phyloP scores from a whole-genome alignment of 2,329 filamentous ascomycete species.

The Verticillium tricorpus region DNA sequence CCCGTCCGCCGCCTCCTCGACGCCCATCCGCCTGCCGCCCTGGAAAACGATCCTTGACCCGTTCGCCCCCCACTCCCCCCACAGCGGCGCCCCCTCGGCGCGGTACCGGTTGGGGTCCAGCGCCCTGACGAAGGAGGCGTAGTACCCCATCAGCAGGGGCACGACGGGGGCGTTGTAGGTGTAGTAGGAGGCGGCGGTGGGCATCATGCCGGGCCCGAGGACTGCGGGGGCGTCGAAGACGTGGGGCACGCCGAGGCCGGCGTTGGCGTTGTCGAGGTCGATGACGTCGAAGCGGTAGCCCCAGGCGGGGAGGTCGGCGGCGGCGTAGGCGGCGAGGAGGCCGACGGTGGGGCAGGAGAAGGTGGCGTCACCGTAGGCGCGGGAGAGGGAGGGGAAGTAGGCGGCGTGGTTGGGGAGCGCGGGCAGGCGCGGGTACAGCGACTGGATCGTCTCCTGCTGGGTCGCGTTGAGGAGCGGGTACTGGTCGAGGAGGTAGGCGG shows the following conservation, averaged over 20 bases:
- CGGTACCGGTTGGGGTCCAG: slow-evolving; percentile 38
- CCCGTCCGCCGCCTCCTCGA: slow-evolving; percentile 28
- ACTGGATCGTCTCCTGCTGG: slow-evolving; percentile 22
- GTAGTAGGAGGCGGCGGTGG: slow-evolving; percentile 31
- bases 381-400: slow-evolving; percentile 39
- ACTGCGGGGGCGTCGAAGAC: slow-evolving; percentile 42
- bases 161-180: slow-evolving; percentile 40
- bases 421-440: slow-evolving; percentile 34
- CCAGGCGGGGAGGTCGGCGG: slow-evolving; percentile 25
- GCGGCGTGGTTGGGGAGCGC: slow-evolving; percentile 30
- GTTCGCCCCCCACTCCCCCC: slow-evolving; percentile 32
- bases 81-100: slow-evolving; percentile 28
- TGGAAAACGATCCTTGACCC: slow-evolving; percentile 34
- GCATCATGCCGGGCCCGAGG: slow-evolving; percentile 37
- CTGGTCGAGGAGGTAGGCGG: slow-evolving; percentile 39
- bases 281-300: slow-evolving; percentile 46
- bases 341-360: slow-evolving; percentile 39
- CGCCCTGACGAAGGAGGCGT: slow-evolving; percentile 40
- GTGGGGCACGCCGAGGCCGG: slow-evolving; percentile 43
- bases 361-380: slow-evolving; percentile 40
- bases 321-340: slow-evolving; percentile 29
- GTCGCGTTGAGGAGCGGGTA: slow-evolving; percentile 35
- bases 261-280: slow-evolving; percentile 27
- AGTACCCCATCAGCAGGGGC: slow-evolving; percentile 44
- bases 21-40: slow-evolving; percentile 27